phyloP scores from a whole-genome alignment of 2,329 filamentous ascomycete species.

The Septoria petroselini region DNA sequence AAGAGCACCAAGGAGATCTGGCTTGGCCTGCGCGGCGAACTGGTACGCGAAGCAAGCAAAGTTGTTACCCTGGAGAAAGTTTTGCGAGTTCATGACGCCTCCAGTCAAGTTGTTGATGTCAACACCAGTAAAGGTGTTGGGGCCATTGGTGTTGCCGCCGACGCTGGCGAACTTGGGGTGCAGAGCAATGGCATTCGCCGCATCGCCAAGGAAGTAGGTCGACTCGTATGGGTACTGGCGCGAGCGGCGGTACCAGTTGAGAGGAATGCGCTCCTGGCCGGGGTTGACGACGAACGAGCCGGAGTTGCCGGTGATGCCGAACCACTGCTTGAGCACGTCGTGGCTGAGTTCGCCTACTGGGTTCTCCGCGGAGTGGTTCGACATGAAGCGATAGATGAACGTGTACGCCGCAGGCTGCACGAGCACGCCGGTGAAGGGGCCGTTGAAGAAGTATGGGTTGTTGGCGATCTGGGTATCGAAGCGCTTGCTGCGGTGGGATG shows the following conservation, averaged over 20 bases:
- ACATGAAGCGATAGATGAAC: slow-evolving; percentile 35
- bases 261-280: slow-evolving; percentile 29
- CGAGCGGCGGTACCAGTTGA: slow-evolving; percentile 35
- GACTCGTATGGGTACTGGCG: slow-evolving; percentile 33
- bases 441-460: slow-evolving; percentile 34
- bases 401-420: slow-evolving; percentile 29
- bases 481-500: slow-evolving; percentile 22
- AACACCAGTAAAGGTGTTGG: slow-evolving; percentile 39
- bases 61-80: slow-evolving; percentile 36
- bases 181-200: slow-evolving; percentile 22
- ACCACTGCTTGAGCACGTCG: slow-evolving; percentile 27
- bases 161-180: slow-evolving; percentile 37
- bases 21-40: slow-evolving; percentile 36
- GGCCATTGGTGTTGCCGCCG: slow-evolving; percentile 39
- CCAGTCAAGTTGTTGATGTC: slow-evolving; percentile 39
- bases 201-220: slow-evolving; percentile 32
- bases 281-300: slow-evolving; percentile 24
- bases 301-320: slow-evolving; percentile 25
- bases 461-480: slow-evolving; percentile 29
- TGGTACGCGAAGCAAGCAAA: slow-evolving; percentile 40
- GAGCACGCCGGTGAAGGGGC: slow-evolving; percentile 16
- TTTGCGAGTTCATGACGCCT: slow-evolving; percentile 43
- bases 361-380: slow-evolving; percentile 28
- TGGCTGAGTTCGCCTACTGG: slow-evolving; percentile 26
- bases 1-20: slow-evolving; percentile 19